Percentiles rank a stretch among this genome's conserved stretches.
Evolutionary conservation across 306 rosid genomes (phyloP).

Genomic region (Boehmeria nivea): DNA sequence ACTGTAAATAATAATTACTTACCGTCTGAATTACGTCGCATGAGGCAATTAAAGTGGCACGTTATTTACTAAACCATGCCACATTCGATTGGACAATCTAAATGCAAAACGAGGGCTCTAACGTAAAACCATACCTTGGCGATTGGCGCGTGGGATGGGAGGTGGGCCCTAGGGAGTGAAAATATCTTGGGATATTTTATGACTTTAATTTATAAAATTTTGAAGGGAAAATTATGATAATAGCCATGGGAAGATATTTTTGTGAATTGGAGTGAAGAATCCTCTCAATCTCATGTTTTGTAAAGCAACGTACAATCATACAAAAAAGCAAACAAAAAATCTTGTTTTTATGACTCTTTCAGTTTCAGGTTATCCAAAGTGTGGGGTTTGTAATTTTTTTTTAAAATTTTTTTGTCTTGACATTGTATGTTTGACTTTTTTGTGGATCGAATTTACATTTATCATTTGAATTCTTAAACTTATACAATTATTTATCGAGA

Average conservation of each 20-base stretch:
- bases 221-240: neutral
- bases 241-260: slow-evolving; percentile 5
- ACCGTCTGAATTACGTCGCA: no score
- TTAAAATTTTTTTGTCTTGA: neutral
- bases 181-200: neutral
- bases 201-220: neutral
- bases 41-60: no score
- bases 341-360: neutral
- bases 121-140: no score
- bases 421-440: neutral
- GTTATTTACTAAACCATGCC: no score
- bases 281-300: no score
- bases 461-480: no score
- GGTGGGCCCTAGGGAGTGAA: neutral
- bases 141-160: no score
- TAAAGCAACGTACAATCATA: neutral
- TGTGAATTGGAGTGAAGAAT: neutral
- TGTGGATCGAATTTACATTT: neutral
- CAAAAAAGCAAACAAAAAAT: slow-evolving; percentile 4
- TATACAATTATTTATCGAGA: no score
- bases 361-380: neutral
- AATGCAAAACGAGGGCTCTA: no score
- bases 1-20: no score
- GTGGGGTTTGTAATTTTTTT: neutral
- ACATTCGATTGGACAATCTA: no score